phyloP scores from a whole-genome alignment of 1,284 basidiomycete species.

The Rhodotorula sp. region DNA sequence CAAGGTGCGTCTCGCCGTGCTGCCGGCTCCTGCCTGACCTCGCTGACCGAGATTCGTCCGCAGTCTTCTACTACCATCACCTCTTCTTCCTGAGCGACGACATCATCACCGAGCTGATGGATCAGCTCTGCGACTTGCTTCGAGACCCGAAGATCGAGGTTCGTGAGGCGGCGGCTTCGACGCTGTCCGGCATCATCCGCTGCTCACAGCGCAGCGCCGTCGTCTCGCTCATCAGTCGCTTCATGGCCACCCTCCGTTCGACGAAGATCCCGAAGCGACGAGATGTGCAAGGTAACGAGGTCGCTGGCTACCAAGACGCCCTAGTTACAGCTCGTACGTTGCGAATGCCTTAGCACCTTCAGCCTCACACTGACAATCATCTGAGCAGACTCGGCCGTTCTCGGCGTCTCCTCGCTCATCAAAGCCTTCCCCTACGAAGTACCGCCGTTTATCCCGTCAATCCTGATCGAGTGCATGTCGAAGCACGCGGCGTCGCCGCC shows the following conservation, averaged over 20 bases:
- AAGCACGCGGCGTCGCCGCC: constrained; percentile 83
- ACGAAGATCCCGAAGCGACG: constrained; percentile 68
- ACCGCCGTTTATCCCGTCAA: constrained; percentile 76
- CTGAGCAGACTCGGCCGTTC: constrained; percentile 58
- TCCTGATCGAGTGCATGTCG: constrained; percentile 74
- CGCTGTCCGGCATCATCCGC: constrained; percentile 82
- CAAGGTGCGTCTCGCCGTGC: constrained; percentile 59
- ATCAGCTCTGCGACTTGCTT: constrained; percentile 69
- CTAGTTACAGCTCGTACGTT: constrained; percentile 73
- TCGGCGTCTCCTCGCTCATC: constrained; percentile 77
- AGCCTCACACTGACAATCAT: not conserved
- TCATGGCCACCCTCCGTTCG: constrained; percentile 63
- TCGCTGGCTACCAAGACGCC: constrained; percentile 68
- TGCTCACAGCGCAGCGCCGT: constrained; percentile 90
- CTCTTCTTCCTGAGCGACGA: constrained; percentile 51
- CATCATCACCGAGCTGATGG: constrained; percentile 38
- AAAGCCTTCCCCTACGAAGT: constrained; percentile 81
- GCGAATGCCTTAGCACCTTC: not conserved
- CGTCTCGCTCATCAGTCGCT: constrained; percentile 77
- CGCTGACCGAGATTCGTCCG: constrained; percentile 59
- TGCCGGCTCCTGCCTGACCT: constrained; percentile 5
- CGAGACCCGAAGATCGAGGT: constrained; percentile 91
- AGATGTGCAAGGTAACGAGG: constrained; percentile 54
- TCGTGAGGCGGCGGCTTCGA: constrained; percentile 85
- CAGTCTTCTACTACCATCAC: constrained; percentile 84